Percentiles rank a stretch among this genome's conserved stretches.
phyloP scores from a whole-genome alignment of 441 rosid species.

The Pelargonium australe region DNA sequence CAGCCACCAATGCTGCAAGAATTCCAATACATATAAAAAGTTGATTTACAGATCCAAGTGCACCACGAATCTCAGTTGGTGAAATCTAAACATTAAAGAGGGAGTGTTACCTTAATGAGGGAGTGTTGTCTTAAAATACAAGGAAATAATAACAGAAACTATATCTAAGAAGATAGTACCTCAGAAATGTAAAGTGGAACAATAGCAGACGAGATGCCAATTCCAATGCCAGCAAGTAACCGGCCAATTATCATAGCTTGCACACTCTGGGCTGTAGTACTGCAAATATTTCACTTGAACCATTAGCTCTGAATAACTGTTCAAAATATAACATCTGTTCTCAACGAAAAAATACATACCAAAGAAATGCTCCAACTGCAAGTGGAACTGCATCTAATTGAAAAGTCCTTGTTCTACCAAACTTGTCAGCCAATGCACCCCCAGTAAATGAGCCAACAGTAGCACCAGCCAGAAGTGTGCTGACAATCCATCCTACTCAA shows the following conservation, averaged over 20 bases:
- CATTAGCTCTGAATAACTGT: constrained; percentile 16
- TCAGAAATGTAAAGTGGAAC: constrained; percentile 98
- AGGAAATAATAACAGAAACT: not conserved
- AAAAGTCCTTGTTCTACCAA: constrained; percentile 86
- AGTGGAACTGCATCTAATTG: constrained; percentile 95
- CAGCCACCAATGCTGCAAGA: constrained; percentile 92
- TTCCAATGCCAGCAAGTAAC: constrained; percentile 90
- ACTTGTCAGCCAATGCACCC: constrained; percentile 87
- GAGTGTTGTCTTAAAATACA: constrained; percentile 4
- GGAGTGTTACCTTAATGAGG: constrained; percentile 8
- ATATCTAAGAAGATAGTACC: constrained; percentile 34
- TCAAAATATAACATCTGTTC: constrained; percentile 9
- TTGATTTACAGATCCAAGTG: constrained; percentile 93
- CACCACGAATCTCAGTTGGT: constrained; percentile 98
- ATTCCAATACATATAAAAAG: constrained; percentile 93
- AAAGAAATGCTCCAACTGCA: constrained; percentile 68
- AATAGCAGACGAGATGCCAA: constrained; percentile 91
- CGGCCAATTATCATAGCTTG: constrained; percentile 96
- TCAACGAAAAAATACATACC: constrained; percentile 38
- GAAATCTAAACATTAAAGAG: constrained; percentile 56
- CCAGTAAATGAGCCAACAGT: constrained; percentile 94
- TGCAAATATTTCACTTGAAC: constrained; percentile 26
- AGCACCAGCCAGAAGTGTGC: constrained; percentile 94
- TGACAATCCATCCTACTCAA: constrained; percentile 87
- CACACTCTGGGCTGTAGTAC: constrained; percentile 83